phyloP scores from a whole-genome alignment of 1,284 basidiomycete species.

The Leccinum cinnamomeum region DNA sequence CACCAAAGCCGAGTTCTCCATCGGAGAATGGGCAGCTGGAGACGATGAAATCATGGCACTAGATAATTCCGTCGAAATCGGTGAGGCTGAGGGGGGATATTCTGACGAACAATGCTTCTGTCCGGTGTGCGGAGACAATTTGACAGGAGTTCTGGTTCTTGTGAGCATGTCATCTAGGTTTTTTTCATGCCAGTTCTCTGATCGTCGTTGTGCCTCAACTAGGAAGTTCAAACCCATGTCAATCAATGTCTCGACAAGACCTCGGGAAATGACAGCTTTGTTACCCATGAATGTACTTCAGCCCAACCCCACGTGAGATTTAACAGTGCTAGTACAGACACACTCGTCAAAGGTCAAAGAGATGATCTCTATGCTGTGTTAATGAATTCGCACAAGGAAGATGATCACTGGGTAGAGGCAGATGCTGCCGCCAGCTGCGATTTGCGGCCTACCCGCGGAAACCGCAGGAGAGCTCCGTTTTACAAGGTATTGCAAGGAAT shows the following conservation, averaged over 20 bases:
- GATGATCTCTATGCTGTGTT: constrained; percentile 65
- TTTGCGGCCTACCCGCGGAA: constrained; percentile 50
- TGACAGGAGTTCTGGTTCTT: constrained; percentile 26
- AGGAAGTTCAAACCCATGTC: constrained; percentile 51
- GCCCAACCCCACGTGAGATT: background rate
- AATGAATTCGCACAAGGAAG: constrained; percentile 81
- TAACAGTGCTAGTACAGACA: constrained; percentile 6
- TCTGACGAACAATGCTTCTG: constrained; percentile 24
- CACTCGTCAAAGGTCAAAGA: constrained; percentile 37
- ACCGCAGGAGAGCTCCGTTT: constrained; percentile 81
- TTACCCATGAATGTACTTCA: constrained; percentile 1
- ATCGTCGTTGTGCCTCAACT: background rate
- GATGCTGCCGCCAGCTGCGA: constrained; percentile 51
- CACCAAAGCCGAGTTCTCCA: constrained; percentile 20
- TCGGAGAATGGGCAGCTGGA: constrained; percentile 55
- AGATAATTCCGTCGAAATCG: constrained; percentile 26
- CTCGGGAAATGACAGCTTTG: background rate
- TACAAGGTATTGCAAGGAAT: constrained; percentile 97
- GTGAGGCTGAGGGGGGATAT: constrained; percentile 11
- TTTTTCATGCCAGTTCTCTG: background rate
- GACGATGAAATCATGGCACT: constrained; percentile 55
- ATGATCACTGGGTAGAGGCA: constrained; percentile 83
- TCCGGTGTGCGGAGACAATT: constrained; percentile 41
- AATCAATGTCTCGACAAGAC: constrained; percentile 49
- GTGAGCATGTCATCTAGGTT: constrained; percentile 31